Evolutionary conservation across 2,329 filamentous ascomycete genomes (phyloP), one percentile per base, ranked within the genome.

Genomic region (Venturia carpophila): DNA sequence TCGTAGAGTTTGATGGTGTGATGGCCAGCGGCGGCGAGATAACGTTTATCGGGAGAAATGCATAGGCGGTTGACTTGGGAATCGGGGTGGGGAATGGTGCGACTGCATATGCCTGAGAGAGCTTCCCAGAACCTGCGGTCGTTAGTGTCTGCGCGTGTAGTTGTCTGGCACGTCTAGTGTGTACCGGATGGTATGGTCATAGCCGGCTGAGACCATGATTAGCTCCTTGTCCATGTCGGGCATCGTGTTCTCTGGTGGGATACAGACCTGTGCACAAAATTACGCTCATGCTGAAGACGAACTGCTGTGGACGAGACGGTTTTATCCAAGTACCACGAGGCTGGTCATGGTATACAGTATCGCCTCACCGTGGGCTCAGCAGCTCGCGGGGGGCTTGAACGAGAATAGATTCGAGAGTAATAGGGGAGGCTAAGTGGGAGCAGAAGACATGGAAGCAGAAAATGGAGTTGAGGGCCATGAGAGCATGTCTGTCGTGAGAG

Each of bases 1-100:
- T 99, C 94, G 80, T 95, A 99, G 66, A 99, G 89, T 79, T 97
- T 97, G 73, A 99, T 91, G 63, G 90, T 92, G 76, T 93, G 91
- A 70, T 87, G 85, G 34, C 87, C 87, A 0, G 87, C 87, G 30
- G 87, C 92, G 42, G 92, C 93, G 64, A 97, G 88, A 77, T 89
- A 97, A 68, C 93, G 90, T 79, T 99, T 99, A 80, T 99, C 94
- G 68, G 94, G 94, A 15, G 94, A 97, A 73, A 99, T 99, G 77
- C 93, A 97, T 61, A 99, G 87, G 55, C 94, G 90, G 78, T 99
- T 99, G 71, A 99, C 94, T 77, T 99, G 94, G 11, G 93, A 97
- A 77, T 99, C 94, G 2, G 94, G 91, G 74, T 99, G 93, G 71
- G 97, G 94, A 71, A 99, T 97, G 27, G 94, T 99, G 69, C 94